Evolutionary conservation across 805 yeast species (phyloP), one percentile per base, ranked within the genome.

Genomic region (Wickerhamiella siamensis): DNA sequence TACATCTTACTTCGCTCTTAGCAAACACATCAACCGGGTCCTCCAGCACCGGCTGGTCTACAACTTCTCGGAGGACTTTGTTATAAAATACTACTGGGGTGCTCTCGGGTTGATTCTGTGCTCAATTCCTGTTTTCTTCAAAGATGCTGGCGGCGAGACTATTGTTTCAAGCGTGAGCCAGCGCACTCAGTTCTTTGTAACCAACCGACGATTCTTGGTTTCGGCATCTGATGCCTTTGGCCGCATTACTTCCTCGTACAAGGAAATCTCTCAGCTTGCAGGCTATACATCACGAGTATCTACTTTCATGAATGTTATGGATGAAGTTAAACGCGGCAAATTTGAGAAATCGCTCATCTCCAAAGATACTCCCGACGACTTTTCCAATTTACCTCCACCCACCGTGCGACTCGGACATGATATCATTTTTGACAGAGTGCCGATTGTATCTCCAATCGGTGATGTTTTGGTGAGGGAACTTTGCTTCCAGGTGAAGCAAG

Each of bases 41-140:
- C 71, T 80, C 48, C 74, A 81, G 62, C 77, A 82, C 51, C 70
- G 79, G 40, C 67, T 63, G 78, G 88, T 22, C 20, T 88, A 86
- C 60, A 86, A 86, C 55, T 72, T 83, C 50, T 81, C 88, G 2
- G 91, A 88, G 50, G 83, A 80, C 39, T 87, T 86, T 53, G 76
- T 84, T 41, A 87, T 87, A 47, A 87, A 87, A 62, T 87, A 87
- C 61, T 74, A 84, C 38, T 80, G 95, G 87, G 97, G 97, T 47
- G 97, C 95, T 2, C 83, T 91, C 26, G 97, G 97, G 9, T 69
- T 87, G 45, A 73, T 78, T 1, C 67, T 87, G 38, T 87, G 96
- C 61, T 77, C 95, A 2, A 75, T 87, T 3, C 96, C 97, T 4
- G 81, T 86, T 2, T 87, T 87, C 56, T 72, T 76, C 54, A 66